Evolutionary conservation across 2,329 filamentous ascomycete species (phyloP).

Genomic region (Alternaria burnsii): DNA sequence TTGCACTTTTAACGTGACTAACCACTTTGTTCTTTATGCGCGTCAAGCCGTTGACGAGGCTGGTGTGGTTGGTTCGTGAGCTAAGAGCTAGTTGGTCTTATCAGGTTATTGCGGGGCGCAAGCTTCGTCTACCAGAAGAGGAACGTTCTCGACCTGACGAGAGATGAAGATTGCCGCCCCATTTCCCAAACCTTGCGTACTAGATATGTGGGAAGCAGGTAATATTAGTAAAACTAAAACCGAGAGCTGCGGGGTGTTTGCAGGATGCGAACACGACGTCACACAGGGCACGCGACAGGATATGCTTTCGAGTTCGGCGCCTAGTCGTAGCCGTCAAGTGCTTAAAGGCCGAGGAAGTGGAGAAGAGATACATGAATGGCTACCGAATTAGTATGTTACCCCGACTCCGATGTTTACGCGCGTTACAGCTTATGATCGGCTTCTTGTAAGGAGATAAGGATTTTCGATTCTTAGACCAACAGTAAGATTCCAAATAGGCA

Average conservation of each 20-base stretch:
- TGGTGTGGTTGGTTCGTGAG: background rate
- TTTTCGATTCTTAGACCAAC: background rate
- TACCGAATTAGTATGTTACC: background rate
- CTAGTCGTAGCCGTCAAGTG: background rate
- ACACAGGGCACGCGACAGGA: background rate
- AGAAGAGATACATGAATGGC: background rate
- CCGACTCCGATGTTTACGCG: background rate
- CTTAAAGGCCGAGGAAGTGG: background rate
- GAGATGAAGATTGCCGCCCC: background rate
- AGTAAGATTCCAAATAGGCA: background rate
- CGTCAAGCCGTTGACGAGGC: background rate
- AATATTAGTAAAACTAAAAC: background rate
- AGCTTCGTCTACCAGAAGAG: background rate
- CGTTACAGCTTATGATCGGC: background rate
- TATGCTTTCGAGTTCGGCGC: background rate
- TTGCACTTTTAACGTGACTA: background rate
- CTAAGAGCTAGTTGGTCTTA: background rate
- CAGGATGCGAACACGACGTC: background rate
- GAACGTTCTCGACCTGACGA: background rate
- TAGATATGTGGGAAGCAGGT: background rate
- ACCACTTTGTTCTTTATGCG: background rate
- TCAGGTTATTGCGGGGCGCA: background rate
- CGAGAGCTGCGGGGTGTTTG: background rate
- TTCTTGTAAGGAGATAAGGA: background rate
- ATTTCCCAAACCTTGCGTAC: background rate